Evolutionary conservation across 441 rosid species (phyloP).

Genomic region (Adansonia grandidieri): DNA sequence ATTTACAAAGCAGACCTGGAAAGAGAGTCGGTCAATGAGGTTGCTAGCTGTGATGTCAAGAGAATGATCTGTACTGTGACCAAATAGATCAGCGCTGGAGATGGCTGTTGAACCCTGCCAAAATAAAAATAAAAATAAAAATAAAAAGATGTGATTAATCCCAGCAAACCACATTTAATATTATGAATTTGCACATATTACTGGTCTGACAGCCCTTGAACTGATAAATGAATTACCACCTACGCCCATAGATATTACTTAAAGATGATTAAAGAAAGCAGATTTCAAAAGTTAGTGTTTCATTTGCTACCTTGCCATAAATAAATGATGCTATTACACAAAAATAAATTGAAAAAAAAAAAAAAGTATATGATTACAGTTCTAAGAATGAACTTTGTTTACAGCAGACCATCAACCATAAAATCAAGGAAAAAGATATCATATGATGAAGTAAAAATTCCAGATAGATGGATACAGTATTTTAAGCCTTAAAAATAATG

Average conservation of each 20-base stretch:
- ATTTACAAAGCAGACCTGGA: conserved; percentile 61
- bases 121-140: neutral
- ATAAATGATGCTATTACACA: neutral
- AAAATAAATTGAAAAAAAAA: neutral
- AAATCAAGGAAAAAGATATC: neutral
- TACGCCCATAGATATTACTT: neutral
- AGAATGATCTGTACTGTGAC: conserved; percentile 51
- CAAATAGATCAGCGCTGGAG: conserved; percentile 94
- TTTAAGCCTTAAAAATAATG: conserved; percentile 2
- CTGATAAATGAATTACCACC: neutral
- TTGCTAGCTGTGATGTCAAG: conserved; percentile 87
- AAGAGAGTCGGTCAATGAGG: conserved; percentile 82
- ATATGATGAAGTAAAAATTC: neutral
- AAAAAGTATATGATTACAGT: neutral
- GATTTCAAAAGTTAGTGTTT: neutral
- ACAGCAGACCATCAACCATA: neutral
- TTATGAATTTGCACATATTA: neutral
- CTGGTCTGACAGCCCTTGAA: neutral
- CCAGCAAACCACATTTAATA: neutral
- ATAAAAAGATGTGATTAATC: neutral
- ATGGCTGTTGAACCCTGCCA: conserved; percentile 82
- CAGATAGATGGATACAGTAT: neutral
- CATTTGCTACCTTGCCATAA: neutral
- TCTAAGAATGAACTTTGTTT: neutral
- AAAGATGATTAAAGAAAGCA: neutral